Percentiles rank a stretch among this genome's conserved stretches.
Evolutionary conservation across 2,329 filamentous ascomycete species (phyloP).

Genomic region (Aureobasidium sp.): DNA sequence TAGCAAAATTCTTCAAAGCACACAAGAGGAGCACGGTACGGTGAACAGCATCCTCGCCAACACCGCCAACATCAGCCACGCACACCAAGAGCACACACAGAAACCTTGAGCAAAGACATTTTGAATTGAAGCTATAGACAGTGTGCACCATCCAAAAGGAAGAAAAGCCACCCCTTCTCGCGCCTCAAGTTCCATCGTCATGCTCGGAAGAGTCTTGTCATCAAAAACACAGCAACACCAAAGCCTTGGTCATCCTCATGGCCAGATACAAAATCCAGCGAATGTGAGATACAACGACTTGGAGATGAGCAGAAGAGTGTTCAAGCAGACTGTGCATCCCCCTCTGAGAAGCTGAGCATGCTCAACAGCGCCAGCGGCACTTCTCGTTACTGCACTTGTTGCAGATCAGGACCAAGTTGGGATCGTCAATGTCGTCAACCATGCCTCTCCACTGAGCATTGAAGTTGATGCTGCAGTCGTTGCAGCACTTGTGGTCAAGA

Average conservation of each 20-base stretch:
- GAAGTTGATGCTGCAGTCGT: neutral
- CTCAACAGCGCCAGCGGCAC: neutral
- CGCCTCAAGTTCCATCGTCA: neutral
- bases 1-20: neutral
- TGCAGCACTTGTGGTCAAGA: neutral
- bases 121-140: neutral
- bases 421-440: neutral
- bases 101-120: neutral
- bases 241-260: neutral
- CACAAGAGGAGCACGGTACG: neutral
- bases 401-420: neutral
- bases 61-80: neutral
- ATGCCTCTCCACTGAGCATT: neutral
- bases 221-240: neutral
- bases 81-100: neutral
- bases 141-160: neutral
- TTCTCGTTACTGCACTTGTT: neutral
- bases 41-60: neutral
- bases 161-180: neutral
- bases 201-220: neutral
- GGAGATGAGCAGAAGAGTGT: neutral
- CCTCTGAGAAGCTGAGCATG: neutral
- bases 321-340: neutral
- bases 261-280: neutral
- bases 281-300: neutral